phyloP scores from a whole-genome alignment of 2,329 filamentous ascomycete genomes.

The Trichoderma simmonsii region DNA sequence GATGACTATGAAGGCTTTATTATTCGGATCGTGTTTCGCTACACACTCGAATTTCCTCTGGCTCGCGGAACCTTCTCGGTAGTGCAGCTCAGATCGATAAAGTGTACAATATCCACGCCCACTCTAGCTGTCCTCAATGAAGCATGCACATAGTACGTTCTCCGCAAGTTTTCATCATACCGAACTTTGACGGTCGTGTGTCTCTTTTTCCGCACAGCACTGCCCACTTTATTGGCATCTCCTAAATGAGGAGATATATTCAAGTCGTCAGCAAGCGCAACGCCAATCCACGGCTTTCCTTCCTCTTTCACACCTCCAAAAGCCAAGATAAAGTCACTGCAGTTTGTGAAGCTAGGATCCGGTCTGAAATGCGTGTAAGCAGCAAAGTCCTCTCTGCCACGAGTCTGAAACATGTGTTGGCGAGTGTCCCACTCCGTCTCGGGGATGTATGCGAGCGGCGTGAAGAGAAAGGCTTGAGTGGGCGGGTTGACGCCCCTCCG shows the following conservation, averaged over 20 bases:
- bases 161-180: neutral
- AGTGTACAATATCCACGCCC: neutral
- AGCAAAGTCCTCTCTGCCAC: neutral
- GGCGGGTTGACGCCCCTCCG: neutral
- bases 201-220: neutral
- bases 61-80: neutral
- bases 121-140: neutral
- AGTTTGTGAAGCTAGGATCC: neutral
- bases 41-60: neutral
- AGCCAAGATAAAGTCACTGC: neutral
- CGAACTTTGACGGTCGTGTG: neutral
- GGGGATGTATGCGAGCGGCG: neutral
- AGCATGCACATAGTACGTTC: neutral
- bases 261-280: neutral
- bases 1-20: neutral
- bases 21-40: constrained; percentile 21
- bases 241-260: neutral
- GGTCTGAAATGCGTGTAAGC: neutral
- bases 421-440: neutral
- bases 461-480: neutral
- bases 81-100: constrained; percentile 21
- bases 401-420: neutral
- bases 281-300: neutral
- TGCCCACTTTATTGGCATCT: neutral
- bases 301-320: neutral